phyloP scores from a whole-genome alignment of 2,329 filamentous ascomycete genomes.

The Phialophora expanda region DNA sequence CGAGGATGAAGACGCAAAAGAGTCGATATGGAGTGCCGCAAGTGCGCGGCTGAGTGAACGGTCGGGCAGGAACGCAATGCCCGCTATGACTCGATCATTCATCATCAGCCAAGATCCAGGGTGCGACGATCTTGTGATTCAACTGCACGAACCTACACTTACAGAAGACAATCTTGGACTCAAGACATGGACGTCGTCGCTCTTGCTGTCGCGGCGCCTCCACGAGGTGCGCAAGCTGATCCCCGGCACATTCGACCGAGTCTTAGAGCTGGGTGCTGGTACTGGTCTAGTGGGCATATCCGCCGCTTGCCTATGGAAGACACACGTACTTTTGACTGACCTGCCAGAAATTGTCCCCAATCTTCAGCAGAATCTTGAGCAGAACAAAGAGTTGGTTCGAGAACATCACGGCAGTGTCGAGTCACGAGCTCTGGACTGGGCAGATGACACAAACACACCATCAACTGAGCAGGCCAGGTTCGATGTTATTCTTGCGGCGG shows the following conservation, averaged over 20 bases:
- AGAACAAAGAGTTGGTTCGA: constrained; percentile 65
- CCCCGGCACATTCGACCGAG: constrained; percentile 40
- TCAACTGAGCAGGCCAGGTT: constrained; percentile 47
- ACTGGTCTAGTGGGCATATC: constrained; percentile 90
- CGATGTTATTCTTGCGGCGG: constrained; percentile 79
- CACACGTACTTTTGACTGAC: constrained; percentile 77
- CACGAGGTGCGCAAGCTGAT: constrained; percentile 42
- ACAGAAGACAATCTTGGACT: constrained; percentile 86
- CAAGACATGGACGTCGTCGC: constrained; percentile 95
- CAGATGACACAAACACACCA: constrained; percentile 42
- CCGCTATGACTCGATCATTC: constrained; percentile 66
- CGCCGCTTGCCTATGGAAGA: constrained; percentile 72
- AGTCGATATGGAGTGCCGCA: constrained; percentile 71
- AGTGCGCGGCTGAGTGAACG: constrained; percentile 81
- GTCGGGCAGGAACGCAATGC: constrained; percentile 76
- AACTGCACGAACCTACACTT: constrained; percentile 82
- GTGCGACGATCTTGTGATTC: constrained; percentile 62
- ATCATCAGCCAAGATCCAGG: constrained; percentile 48
- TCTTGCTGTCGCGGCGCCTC: constrained; percentile 78
- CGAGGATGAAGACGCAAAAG: constrained; percentile 50
- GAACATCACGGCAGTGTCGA: constrained; percentile 57
- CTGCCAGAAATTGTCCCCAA: constrained; percentile 83
- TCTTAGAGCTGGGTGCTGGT: constrained; percentile 84
- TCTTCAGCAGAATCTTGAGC: constrained; percentile 71
- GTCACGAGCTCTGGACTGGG: constrained; percentile 74